These are phyloP conservation scores for Sporothrix mexicana DNA, from an alignment of 2,329 filamentous ascomycete species.

Conservation along the genomic window DNA sequence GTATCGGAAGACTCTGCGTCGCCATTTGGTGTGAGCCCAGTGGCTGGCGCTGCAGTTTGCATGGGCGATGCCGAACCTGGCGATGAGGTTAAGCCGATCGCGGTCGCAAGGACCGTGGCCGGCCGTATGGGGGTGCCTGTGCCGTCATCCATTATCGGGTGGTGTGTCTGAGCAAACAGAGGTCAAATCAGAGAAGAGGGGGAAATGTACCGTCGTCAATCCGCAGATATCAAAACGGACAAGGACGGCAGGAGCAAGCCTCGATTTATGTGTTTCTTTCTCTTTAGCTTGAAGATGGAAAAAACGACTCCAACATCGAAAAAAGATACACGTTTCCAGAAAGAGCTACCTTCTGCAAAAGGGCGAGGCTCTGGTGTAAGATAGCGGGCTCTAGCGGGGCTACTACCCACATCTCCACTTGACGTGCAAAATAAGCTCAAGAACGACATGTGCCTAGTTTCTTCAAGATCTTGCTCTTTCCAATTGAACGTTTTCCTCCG, in stretches of 20 bases:
- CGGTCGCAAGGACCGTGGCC: constrained; percentile 12
- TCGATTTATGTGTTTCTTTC: background rate
- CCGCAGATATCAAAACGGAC: background rate
- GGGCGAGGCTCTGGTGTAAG: constrained; percentile 29
- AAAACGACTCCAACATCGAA: background rate
- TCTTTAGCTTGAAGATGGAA: background rate
- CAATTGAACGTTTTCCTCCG: background rate
- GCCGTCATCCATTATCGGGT: constrained; percentile 33
- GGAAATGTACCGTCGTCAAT: background rate
- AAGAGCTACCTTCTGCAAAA: background rate
- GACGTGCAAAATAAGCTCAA: constrained; percentile 9
- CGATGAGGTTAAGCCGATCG: constrained; percentile 10
- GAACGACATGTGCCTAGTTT: background rate
- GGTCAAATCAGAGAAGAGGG: background rate
- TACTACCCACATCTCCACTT: background rate
- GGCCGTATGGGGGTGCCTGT: constrained; percentile 34
- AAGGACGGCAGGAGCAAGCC: background rate
- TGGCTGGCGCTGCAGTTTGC: background rate
- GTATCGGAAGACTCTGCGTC: background rate
- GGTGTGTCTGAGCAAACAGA: background rate
- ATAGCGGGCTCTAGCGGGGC: constrained; percentile 25
- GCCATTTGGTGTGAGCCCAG: background rate
- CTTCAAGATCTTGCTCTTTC: background rate
- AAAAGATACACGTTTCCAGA: constrained; percentile 18
- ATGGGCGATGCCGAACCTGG: constrained; percentile 26